A percentile compares a stretch with the other conserved stretches of the same genome.
These are phyloP conservation scores for Penicillium diatomitis DNA, from an alignment of 495 filamentous ascomycete species.

Conservation along the genomic window DNA sequence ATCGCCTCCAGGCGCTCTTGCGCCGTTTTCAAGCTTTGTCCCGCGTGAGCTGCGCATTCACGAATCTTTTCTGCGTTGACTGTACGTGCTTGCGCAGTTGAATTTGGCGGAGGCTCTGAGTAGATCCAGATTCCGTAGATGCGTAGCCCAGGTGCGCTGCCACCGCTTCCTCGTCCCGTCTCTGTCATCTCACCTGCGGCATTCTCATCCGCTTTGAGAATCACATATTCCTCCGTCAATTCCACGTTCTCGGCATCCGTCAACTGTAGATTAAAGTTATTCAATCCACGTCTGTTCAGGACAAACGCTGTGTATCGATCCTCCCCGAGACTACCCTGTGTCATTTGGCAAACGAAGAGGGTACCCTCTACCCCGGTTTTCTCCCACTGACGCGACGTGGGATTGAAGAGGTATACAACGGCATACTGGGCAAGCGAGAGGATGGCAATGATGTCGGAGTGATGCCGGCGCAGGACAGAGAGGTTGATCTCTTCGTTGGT, in stretches of 20 bases:
- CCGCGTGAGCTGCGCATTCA: constrained; percentile 45
- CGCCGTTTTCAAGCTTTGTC: constrained; percentile 33
- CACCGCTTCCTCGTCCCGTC: constrained; percentile 3
- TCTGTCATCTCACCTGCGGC: constrained; percentile 4
- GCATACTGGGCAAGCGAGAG: constrained; percentile 68
- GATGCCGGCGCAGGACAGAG: constrained; percentile 65
- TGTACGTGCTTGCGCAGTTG: constrained; percentile 41
- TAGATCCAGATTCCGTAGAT: constrained; percentile 61
- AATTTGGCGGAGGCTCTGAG: constrained; percentile 44
- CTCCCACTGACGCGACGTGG: constrained; percentile 57
- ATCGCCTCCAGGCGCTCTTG: constrained; percentile 33
- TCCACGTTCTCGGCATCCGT: constrained; percentile 46
- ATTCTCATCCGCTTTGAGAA: constrained; percentile 38
- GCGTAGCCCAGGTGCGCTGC: constrained; percentile 13
- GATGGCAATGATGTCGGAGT: constrained; percentile 56
- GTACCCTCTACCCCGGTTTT: constrained; percentile 70
- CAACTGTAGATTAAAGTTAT: constrained; percentile 48
- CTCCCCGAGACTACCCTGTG: constrained; percentile 29
- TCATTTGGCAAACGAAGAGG: constrained; percentile 67
- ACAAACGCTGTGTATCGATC: constrained; percentile 52
- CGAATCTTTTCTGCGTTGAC: constrained; percentile 44
- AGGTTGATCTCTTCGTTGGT: constrained; percentile 78
- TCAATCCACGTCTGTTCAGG: constrained; percentile 50
- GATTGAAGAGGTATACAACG: constrained; percentile 67
- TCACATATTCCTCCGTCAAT: constrained; percentile 52